These are phyloP conservation scores for Lipomyces kockii DNA, from an alignment of 805 yeast species.

Conservation along the genomic window DNA sequence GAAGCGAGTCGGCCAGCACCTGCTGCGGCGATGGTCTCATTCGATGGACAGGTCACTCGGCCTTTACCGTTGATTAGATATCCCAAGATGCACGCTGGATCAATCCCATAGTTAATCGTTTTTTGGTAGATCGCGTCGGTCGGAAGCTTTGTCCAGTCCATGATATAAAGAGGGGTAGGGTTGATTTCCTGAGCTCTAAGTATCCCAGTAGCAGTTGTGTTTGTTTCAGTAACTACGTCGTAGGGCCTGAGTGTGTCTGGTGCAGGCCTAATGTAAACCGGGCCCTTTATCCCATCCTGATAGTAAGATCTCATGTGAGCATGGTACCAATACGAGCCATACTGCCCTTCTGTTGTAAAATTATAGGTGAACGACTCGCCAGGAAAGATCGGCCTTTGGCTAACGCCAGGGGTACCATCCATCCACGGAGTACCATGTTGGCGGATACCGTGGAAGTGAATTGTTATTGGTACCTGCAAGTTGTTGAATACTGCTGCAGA, in stretches of 20 bases:
- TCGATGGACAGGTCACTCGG: slow-evolving; percentile 7
- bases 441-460: slow-evolving; percentile 58
- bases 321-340: slow-evolving; percentile 62
- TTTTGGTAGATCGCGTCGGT: slow-evolving; percentile 1
- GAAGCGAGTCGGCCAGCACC: neutral
- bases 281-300: slow-evolving; percentile 71
- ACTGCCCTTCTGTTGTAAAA: slow-evolving; percentile 49
- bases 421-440: slow-evolving; percentile 54
- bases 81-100: slow-evolving; percentile 17
- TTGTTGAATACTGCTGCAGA: slow-evolving; percentile 49
- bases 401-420: slow-evolving; percentile 57
- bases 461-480: slow-evolving; percentile 32
- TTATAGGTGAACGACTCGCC: slow-evolving; percentile 51
- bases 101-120: slow-evolving; percentile 2
- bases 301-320: slow-evolving; percentile 63
- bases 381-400: slow-evolving; percentile 55
- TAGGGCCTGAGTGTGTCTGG: slow-evolving; percentile 8
- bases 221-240: neutral
- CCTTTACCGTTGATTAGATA: slow-evolving; percentile 16
- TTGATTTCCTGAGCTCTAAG: neutral
- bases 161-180: neutral
- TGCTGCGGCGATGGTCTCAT: slow-evolving; percentile 8
- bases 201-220: slow-evolving; percentile 2
- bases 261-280: slow-evolving; percentile 44
- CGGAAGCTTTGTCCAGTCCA: slow-evolving; percentile 18